Evolutionary conservation across 1,284 basidiomycete genomes (phyloP), one percentile per base, ranked within the genome.

Genomic region (Papiliotrema nemorosa): DNA sequence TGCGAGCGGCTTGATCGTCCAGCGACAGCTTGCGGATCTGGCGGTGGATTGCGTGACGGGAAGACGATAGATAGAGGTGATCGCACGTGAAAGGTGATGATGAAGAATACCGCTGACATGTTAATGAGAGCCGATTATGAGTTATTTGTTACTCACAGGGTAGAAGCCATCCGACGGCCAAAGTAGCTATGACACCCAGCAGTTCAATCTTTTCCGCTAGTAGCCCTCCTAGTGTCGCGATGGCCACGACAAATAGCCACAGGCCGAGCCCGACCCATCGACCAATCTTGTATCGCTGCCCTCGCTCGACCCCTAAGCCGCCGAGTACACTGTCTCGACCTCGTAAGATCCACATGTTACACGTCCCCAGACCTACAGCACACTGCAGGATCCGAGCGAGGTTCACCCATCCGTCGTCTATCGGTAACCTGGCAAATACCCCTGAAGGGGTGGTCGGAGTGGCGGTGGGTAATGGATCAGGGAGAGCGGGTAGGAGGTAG

Each of bases 81-180:
- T 33, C 72, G 65, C 26, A 77, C 68, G 53, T 77, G 74, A 60
- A 76, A 76, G 10, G 74, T 75, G 52, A 74, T 69, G 58, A 77
- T 72, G 65, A 76, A 77, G 62, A 75, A 73, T 29, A 77, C 54
- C 22, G 74, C 73, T 75, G 53, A 12, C 5, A 20, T 16, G 21
- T 48, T 33, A 50, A 40, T 21, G 16, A n/a, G 18, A 31, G 29
- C 29, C 9, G 21, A 13, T 2, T 5, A 49, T 25, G 16, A n/a
- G 9, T 2, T 31, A 13, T 18, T 31, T 5, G 13, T 10, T 10
- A 36, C 72, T 58, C 47, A 74, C 74, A 66, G 27, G 75, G 75
- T n/a, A 76, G 45, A 18, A 76, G 60, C 70, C 73, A 76, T 3
- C 70, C 68, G 3, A 76, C 62, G 1, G 67, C 66, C 3, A 76